These are phyloP conservation scores for Boletus rex-veris DNA, from an alignment of 768 basidiomycete species.

Conservation along the genomic window DNA sequence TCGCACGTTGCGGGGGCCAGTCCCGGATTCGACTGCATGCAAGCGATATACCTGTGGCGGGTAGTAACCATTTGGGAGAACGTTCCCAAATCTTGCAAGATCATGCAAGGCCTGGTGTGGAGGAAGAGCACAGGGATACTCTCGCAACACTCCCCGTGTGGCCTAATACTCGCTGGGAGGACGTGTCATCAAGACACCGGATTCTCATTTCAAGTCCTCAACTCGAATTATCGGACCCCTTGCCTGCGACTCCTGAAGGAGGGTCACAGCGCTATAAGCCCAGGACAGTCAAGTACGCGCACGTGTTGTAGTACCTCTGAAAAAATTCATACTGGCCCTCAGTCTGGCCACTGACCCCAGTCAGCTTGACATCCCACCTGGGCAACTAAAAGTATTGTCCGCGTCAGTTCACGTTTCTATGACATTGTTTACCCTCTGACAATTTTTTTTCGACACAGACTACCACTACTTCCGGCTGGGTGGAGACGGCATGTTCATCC, in stretches of 20 bases:
- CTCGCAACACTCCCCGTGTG: slow-evolving; percentile 5
- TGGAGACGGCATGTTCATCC: slow-evolving; percentile 15
- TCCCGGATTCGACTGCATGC: background rate
- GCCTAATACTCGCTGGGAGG: background rate
- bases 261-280: slow-evolving; percentile 10
- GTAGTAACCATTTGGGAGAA: background rate
- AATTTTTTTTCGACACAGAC: background rate
- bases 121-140: background rate
- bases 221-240: background rate
- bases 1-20: background rate
- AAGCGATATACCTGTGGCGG: background rate
- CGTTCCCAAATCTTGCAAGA: background rate
- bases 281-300: slow-evolving; percentile 1
- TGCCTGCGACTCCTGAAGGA: slow-evolving; percentile 7
- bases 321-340: background rate
- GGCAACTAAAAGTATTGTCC: slow-evolving; percentile 6
- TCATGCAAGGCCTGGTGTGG: background rate
- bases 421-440: background rate
- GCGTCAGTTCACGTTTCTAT: background rate
- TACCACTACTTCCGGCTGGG: background rate
- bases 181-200: background rate
- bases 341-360: background rate
- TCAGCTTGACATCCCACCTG: slow-evolving; percentile 1
- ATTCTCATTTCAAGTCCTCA: background rate
- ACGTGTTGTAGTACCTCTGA: background rate